Conservation (phyloP, 2,329 filamentous ascomycete genomes). For the Trichophyton rubrum region DNA sequence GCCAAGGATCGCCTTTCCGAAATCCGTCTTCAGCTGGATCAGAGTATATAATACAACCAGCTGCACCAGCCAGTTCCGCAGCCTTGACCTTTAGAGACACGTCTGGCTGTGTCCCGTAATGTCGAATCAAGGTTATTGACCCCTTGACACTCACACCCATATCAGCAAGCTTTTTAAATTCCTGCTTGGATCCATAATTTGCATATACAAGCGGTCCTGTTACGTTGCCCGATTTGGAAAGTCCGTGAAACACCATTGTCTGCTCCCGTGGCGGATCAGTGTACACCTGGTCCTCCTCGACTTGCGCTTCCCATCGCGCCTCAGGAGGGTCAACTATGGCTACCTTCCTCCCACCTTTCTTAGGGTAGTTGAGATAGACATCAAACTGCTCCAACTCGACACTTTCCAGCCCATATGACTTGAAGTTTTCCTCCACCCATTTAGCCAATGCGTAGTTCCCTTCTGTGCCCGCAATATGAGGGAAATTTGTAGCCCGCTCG, state of each 20-base stretch:
- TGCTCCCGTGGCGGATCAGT: conserved; percentile 52
- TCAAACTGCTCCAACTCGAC: conserved; percentile 66
- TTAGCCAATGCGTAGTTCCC: conserved; percentile 77
- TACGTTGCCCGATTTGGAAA: conserved; percentile 76
- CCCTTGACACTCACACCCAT: conserved; percentile 62
- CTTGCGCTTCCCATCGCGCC: conserved; percentile 60
- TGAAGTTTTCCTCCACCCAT: conserved; percentile 70
- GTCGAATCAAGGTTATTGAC: conserved; percentile 71
- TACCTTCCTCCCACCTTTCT: conserved; percentile 60
- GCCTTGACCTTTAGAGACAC: conserved; percentile 75
- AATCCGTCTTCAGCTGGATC: conserved; percentile 81
- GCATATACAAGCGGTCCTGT: conserved; percentile 79
- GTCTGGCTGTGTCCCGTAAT: conserved; percentile 62
- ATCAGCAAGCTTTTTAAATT: conserved; percentile 62
- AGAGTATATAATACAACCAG: conserved; percentile 81
- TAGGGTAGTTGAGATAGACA: conserved; percentile 89
- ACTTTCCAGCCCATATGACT: conserved; percentile 58
- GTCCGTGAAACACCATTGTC: conserved; percentile 72
- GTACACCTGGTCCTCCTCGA: conserved; percentile 70
- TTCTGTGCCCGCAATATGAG: conserved; percentile 88
- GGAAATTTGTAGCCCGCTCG: conserved; percentile 65
- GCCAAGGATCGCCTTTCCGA: conserved; percentile 56
- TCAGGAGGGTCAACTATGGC: conserved; percentile 63
- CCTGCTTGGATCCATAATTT: conserved; percentile 76
- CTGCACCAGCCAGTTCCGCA: conserved; percentile 73